These are phyloP conservation scores for Podospora conica DNA, from an alignment of 495 filamentous ascomycete species.

Conservation along the genomic window DNA sequence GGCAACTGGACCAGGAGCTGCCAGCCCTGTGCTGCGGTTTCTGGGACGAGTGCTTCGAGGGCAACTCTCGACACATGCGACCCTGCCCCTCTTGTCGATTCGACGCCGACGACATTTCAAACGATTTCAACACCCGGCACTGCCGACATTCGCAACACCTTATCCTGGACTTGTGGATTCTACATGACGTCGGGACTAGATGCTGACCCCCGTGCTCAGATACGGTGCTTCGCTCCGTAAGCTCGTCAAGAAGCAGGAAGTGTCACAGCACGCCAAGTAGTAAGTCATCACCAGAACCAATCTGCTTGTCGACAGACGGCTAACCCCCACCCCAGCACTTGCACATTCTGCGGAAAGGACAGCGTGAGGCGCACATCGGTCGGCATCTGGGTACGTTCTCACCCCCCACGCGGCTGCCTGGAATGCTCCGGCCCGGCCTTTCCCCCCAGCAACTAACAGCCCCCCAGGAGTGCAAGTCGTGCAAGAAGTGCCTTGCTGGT, in stretches of 20 bases:
- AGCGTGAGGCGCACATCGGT: slow-evolving; percentile 86
- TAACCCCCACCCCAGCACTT: slow-evolving; percentile 39
- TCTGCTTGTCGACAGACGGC: background rate
- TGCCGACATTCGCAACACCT: background rate
- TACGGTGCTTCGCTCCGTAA: slow-evolving; percentile 99
- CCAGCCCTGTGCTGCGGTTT: background rate
- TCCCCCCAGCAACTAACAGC: slow-evolving; percentile 1
- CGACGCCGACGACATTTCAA: background rate
- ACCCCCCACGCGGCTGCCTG: background rate
- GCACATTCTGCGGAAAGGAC: slow-evolving; percentile 94
- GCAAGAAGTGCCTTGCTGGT: slow-evolving; percentile 91
- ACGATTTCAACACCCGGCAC: background rate
- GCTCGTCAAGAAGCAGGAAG: slow-evolving; percentile 99
- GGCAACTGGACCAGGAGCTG: background rate
- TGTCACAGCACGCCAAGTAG: slow-evolving; percentile 91
- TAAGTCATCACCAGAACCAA: slow-evolving; percentile 1
- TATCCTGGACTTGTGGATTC: background rate
- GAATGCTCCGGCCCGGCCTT: background rate
- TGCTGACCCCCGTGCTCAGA: slow-evolving; percentile 33
- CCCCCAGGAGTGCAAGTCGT: slow-evolving; percentile 65
- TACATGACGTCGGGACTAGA: background rate
- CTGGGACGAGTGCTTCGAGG: background rate
- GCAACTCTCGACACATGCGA: background rate
- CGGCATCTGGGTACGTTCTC: slow-evolving; percentile 71
- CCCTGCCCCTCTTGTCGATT: background rate